phyloP scores from a whole-genome alignment of 1,284 basidiomycete species.

The Rhodotorula sp. region DNA sequence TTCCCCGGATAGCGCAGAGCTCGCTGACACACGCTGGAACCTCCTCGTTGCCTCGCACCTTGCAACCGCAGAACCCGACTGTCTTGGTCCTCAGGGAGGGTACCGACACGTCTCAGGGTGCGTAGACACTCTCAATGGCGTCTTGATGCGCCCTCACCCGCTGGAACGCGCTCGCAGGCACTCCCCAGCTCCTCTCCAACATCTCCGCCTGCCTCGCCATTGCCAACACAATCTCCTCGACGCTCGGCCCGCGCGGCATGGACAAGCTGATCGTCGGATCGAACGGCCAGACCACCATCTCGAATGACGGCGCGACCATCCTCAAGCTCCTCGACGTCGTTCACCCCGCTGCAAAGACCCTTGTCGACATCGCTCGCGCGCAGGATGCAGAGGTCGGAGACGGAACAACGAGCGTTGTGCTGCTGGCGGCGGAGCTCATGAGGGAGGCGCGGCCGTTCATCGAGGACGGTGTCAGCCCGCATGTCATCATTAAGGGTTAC shows the following conservation, averaged over 20 bases:
- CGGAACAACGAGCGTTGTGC: constrained; percentile 93
- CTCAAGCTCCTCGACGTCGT: constrained; percentile 96
- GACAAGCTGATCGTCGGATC: constrained; percentile 88
- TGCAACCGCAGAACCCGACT: constrained; percentile 29
- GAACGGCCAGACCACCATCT: constrained; percentile 93
- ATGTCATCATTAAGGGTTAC: constrained; percentile 97
- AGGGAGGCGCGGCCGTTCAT: constrained; percentile 90
- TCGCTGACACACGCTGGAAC: too few species aligned
- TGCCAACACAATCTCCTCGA: constrained; percentile 83
- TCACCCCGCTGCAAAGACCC: constrained; percentile 91
- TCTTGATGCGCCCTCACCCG: background rate
- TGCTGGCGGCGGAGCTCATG: constrained; percentile 89
- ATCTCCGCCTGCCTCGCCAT: constrained; percentile 85
- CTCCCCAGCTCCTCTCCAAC: constrained; percentile 50
- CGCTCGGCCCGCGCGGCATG: constrained; percentile 98
- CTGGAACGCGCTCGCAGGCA: constrained; percentile 13
- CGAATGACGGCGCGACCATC: constrained; percentile 95
- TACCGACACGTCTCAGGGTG: constrained; percentile 51
- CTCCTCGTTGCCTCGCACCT: background rate
- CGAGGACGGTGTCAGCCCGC: constrained; percentile 96
- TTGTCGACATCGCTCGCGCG: constrained; percentile 95
- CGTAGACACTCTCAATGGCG: background rate
- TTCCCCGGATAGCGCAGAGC: too few species aligned
- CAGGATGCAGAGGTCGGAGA: constrained; percentile 99
- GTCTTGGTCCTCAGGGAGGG: constrained; percentile 43